A percentile compares a stretch with the other conserved stretches of the same genome.
These are phyloP conservation scores for Rhizopus arrhizus DNA, from an alignment of 371 early-diverging fungal species.

Conservation along the genomic window DNA sequence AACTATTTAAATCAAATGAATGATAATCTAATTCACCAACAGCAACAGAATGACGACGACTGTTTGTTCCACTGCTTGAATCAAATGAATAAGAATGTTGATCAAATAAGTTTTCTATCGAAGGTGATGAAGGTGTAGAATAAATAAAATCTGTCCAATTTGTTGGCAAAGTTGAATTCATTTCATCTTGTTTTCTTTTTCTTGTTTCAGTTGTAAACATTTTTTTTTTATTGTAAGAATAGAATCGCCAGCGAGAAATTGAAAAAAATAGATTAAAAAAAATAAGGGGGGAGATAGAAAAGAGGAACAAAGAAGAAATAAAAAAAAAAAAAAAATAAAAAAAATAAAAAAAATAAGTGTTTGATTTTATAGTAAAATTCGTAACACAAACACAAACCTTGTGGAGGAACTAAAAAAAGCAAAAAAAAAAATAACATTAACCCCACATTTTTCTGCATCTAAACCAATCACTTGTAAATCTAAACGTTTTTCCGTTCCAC, in stretches of 20 bases:
- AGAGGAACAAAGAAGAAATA: conserved; percentile 4
- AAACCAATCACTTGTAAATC: conserved; percentile 27
- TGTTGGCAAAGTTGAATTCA: conserved; percentile 21
- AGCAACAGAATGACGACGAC: conserved; percentile 35
- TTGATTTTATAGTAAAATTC: not conserved
- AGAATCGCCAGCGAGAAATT: not conserved
- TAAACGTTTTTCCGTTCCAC: conserved; percentile 28
- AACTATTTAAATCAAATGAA: conserved; percentile 24
- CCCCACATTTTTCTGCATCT: conserved; percentile 30
- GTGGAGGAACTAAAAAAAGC: conserved; percentile 6
- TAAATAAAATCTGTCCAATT: conserved; percentile 41
- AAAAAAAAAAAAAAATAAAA: not conserved
- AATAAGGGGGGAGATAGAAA: not conserved
- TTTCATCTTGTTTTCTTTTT: conserved; percentile 30
- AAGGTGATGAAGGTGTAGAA: conserved; percentile 36
- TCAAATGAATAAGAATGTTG: conserved; percentile 16
- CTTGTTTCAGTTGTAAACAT: conserved; percentile 24
- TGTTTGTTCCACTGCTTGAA: conserved; percentile 14
- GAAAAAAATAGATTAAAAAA: not conserved
- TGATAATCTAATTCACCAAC: conserved; percentile 33
- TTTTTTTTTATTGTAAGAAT: not conserved
- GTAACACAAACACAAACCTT: conserved; percentile 2
- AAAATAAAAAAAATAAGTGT: conserved; percentile 3
- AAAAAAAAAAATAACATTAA: conserved; percentile 11
- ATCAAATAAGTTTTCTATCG: conserved; percentile 20